Evolutionary conservation across 1,284 basidiomycete genomes (phyloP).

Genomic region (Melampsora medusae): DNA sequence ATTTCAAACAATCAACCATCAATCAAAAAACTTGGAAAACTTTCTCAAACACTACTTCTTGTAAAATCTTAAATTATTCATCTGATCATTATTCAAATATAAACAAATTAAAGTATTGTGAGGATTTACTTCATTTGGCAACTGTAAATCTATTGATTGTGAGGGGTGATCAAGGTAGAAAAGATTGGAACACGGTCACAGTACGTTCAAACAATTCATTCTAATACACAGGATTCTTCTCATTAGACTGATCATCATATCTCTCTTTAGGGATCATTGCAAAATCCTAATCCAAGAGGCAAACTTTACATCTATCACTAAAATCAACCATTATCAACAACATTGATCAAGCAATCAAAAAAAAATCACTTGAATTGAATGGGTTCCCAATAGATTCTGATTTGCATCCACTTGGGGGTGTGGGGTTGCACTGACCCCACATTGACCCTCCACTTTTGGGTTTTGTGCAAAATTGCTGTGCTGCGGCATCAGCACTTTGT

Average conservation of each 20-base stretch:
- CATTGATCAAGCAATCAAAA: background rate
- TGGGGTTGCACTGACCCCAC: too few species aligned
- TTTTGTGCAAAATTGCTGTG: too few species aligned
- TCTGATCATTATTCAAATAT: conserved; percentile 41
- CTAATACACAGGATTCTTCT: background rate
- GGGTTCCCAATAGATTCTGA: conserved; percentile 60
- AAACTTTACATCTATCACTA: conserved; percentile 57
- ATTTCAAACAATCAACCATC: too few species aligned
- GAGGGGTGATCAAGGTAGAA: conserved; percentile 62
- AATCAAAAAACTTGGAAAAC: too few species aligned
- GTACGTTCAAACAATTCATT: conserved; percentile 39
- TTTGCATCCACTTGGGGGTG: conserved; percentile 65
- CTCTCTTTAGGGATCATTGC: conserved; percentile 59
- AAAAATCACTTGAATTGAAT: conserved; percentile 52
- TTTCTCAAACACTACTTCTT: background rate
- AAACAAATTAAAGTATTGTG: conserved; percentile 60
- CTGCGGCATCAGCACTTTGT: too few species aligned
- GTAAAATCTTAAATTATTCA: conserved; percentile 27
- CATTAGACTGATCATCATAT: background rate
- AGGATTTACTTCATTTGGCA: conserved; percentile 67
- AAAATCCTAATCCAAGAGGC: conserved; percentile 60
- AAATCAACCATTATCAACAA: background rate
- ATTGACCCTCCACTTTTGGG: too few species aligned
- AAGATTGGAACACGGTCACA: conserved; percentile 68
- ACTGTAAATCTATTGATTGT: conserved; percentile 56